A percentile compares a stretch with the other conserved stretches of the same genome.
These are phyloP conservation scores for Boechera divaricarpa DNA, from an alignment of 345 rosid species.

Conservation along the genomic window DNA sequence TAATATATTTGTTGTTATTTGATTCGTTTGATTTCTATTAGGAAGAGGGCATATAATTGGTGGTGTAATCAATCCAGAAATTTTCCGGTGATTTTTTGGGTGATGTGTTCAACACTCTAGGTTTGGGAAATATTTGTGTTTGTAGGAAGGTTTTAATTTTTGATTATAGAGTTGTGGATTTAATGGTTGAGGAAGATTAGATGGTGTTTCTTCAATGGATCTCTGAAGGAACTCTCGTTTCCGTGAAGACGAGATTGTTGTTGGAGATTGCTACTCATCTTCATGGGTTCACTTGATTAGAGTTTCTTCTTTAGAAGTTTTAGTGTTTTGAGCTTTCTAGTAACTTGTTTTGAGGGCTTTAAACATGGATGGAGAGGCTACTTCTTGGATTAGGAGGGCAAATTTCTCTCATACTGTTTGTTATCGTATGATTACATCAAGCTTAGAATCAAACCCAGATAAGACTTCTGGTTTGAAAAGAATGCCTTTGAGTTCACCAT, in stretches of 20 bases:
- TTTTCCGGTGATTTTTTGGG: slow-evolving; percentile 41
- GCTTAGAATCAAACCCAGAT: slow-evolving; percentile 45
- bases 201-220: slow-evolving; percentile 19
- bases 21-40: slow-evolving; percentile 21
- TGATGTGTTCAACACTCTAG: slow-evolving; percentile 49
- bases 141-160: not conserved
- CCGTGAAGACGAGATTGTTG: slow-evolving; percentile 43
- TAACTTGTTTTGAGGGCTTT: slow-evolving; percentile 4
- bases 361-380: slow-evolving; percentile 62
- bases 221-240: slow-evolving; percentile 31
- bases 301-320: slow-evolving; percentile 13
- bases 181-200: slow-evolving; percentile 15
- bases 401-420: slow-evolving; percentile 75
- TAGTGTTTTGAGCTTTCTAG: slow-evolving; percentile 31
- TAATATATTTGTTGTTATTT: not conserved
- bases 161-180: not conserved
- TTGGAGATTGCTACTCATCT: slow-evolving; percentile 34
- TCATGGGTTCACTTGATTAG: slow-evolving; percentile 41
- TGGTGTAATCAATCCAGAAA: slow-evolving; percentile 52
- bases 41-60: slow-evolving; percentile 39
- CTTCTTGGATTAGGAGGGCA: slow-evolving; percentile 81
- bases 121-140: not conserved
- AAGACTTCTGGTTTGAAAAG: slow-evolving; percentile 50
- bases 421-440: slow-evolving; percentile 62
- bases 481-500: slow-evolving; percentile 40